Percentiles rank a stretch among this genome's conserved stretches.
phyloP scores from a whole-genome alignment of 1,139 yeast genomes.

The Starmera stellimalicola region DNA sequence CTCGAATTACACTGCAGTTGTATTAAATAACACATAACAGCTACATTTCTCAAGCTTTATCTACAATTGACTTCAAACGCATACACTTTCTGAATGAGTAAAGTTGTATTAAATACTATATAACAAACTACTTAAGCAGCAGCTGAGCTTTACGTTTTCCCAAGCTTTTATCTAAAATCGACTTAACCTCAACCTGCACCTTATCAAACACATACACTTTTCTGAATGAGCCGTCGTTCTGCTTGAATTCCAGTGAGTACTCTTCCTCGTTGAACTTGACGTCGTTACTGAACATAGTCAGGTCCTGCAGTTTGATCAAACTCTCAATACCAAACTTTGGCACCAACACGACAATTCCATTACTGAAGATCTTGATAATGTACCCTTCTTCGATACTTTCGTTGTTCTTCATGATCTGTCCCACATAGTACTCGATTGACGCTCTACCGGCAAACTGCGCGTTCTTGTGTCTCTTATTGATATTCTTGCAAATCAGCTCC shows the following conservation, averaged over 20 bases:
- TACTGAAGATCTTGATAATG: slow-evolving; percentile 83
- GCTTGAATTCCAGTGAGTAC: slow-evolving; percentile 53
- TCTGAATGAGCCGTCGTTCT: slow-evolving; percentile 32
- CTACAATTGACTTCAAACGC: no score
- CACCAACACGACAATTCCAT: slow-evolving; percentile 90
- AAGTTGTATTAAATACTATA: no score
- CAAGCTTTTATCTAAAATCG: slow-evolving; percentile 75
- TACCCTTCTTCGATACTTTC: slow-evolving; percentile 81
- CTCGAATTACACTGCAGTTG: no score
- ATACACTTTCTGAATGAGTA: no score
- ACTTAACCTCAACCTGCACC: slow-evolving; percentile 72
- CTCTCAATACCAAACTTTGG: slow-evolving; percentile 98
- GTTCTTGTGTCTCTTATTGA: slow-evolving; percentile 90
- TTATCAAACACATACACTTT: slow-evolving; percentile 73
- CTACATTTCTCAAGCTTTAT: no score
- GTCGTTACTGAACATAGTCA: slow-evolving; percentile 53
- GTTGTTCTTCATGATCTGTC: slow-evolving; percentile 84
- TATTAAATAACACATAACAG: no score
- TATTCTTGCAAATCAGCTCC: slow-evolving; percentile 83
- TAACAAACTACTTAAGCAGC: slow-evolving; percentile 34
- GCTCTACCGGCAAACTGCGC: slow-evolving; percentile 99
- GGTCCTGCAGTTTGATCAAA: slow-evolving; percentile 67
- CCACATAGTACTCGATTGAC: slow-evolving; percentile 93
- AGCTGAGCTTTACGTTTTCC: slow-evolving; percentile 92
- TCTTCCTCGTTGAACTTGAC: slow-evolving; percentile 73